Conservation (phyloP, 2,329 filamentous ascomycete genomes). For the Aspergillus melleus region DNA sequence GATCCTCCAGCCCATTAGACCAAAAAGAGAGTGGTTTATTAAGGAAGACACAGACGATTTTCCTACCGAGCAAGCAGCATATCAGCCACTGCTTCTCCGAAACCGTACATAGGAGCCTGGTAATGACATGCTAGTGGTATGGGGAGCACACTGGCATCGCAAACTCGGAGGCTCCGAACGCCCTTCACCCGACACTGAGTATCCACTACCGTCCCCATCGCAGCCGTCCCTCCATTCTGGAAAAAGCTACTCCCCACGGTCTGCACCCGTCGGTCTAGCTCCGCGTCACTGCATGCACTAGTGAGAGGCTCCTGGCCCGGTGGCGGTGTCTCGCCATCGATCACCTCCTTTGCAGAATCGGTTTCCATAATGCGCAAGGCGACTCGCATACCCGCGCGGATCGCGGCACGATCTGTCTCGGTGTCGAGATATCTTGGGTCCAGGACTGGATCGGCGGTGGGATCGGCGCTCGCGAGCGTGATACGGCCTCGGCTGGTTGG, state of each 20-base stretch:
- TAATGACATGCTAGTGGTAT: neutral
- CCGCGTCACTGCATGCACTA: conserved; percentile 2
- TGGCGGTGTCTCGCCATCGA: conserved; percentile 15
- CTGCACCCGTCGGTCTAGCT: conserved; percentile 9
- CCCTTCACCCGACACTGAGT: conserved; percentile 15
- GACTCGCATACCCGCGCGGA: conserved; percentile 13
- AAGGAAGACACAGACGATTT: no score
- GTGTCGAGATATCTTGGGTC: conserved; percentile 26
- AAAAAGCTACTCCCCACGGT: conserved; percentile 9
- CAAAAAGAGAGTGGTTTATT: no score
- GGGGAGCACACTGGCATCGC: conserved; percentile 16
- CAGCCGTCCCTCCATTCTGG: conserved; percentile 11
- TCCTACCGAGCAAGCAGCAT: no score
- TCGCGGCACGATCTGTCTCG: conserved; percentile 22
- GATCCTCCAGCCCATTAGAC: no score
- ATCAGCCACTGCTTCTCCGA: no score
- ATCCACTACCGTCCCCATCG: conserved; percentile 19
- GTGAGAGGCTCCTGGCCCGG: conserved; percentile 1
- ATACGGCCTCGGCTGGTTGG: conserved; percentile 26
- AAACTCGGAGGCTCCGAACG: conserved; percentile 11
- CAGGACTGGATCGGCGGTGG: conserved; percentile 18
- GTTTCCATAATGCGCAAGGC: conserved; percentile 7
- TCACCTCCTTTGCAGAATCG: conserved; percentile 12
- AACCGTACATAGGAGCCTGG: no score
- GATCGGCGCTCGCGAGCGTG: conserved; percentile 19